A percentile compares a stretch with the other conserved stretches of the same genome.
Conservation (phyloP, 208 protist species). For the Wallacemonas rigidus region DNA sequence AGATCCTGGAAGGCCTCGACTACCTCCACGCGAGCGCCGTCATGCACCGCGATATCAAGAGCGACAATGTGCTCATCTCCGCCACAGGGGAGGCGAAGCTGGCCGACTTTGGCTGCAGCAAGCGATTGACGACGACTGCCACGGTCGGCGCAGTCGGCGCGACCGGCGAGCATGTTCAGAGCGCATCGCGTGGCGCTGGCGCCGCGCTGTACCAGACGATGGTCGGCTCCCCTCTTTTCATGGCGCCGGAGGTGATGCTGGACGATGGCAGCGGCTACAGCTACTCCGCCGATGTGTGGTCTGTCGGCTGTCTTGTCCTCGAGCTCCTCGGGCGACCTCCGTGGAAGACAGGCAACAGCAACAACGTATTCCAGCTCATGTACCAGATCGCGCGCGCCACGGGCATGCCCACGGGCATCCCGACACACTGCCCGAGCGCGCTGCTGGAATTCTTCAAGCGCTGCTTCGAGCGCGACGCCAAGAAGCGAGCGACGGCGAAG, state of each 20-base stretch:
- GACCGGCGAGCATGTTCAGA: background rate
- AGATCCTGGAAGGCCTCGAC: slow-evolving; percentile 84
- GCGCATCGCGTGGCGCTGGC: slow-evolving; percentile 12
- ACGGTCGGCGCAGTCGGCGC: slow-evolving; percentile 3
- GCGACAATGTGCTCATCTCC: slow-evolving; percentile 92
- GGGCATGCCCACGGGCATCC: slow-evolving; percentile 76
- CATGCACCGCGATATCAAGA: slow-evolving; percentile 91
- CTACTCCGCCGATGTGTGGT: slow-evolving; percentile 85
- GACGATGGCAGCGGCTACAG: slow-evolving; percentile 60
- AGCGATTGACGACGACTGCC: slow-evolving; percentile 47
- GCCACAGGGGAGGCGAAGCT: slow-evolving; percentile 91
- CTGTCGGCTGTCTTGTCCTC: slow-evolving; percentile 83
- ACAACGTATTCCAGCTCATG: slow-evolving; percentile 82
- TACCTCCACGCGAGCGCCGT: slow-evolving; percentile 87
- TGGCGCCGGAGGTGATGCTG: slow-evolving; percentile 89
- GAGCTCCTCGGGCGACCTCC: slow-evolving; percentile 85
- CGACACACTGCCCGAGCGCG: slow-evolving; percentile 48
- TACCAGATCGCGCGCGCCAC: slow-evolving; percentile 72
- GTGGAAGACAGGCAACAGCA: slow-evolving; percentile 50
- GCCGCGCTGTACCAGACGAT: slow-evolving; percentile 72
- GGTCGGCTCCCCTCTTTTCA: slow-evolving; percentile 86
- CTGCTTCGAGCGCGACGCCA: slow-evolving; percentile 72
- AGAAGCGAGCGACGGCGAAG: slow-evolving; percentile 57
- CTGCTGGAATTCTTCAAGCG: slow-evolving; percentile 67
- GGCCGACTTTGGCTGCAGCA: slow-evolving; percentile 95